Evolutionary conservation across 139 green algal genomes (phyloP).

Genomic region (Desmodesmus armatus): DNA sequence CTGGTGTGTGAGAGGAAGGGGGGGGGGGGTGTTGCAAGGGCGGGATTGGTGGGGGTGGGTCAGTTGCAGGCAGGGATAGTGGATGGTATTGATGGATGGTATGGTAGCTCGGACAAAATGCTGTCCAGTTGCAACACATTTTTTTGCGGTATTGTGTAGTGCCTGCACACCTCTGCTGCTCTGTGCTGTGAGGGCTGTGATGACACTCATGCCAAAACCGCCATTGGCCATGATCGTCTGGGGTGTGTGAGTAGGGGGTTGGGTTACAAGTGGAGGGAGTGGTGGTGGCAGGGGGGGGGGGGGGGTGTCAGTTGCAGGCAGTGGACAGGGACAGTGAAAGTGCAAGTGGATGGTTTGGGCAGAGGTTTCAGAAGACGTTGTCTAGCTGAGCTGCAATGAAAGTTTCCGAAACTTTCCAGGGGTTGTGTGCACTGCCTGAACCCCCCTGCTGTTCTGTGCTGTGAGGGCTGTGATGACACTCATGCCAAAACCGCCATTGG

Average conservation of each 20-base stretch:
- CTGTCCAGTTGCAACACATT: background rate
- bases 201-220: slow-evolving; percentile 80
- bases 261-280: too few relatives aligned
- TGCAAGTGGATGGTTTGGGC: slow-evolving; percentile 39
- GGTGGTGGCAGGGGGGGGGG: too few relatives aligned
- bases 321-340: too few relatives aligned
- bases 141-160: background rate
- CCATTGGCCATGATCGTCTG: slow-evolving; percentile 79
- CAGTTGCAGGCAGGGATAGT: too few relatives aligned
- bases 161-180: background rate
- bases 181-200: slow-evolving; percentile 93
- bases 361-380: slow-evolving; percentile 86
- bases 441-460: slow-evolving; percentile 93
- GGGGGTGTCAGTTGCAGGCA: too few relatives aligned
- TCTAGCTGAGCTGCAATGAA: slow-evolving; percentile 88
- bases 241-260: too few relatives aligned
- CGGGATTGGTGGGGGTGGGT: too few relatives aligned
- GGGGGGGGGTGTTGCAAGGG: too few relatives aligned
- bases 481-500: slow-evolving; percentile 81
- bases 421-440: slow-evolving; percentile 76
- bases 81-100: background rate
- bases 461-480: slow-evolving; percentile 93
- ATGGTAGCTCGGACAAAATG: background rate
- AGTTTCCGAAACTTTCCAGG: slow-evolving; percentile 42
- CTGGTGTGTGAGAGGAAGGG: too few relatives aligned